Evolutionary conservation across 2,329 filamentous ascomycete species (phyloP).

Genomic region (Fragosphaeria purpurea): DNA sequence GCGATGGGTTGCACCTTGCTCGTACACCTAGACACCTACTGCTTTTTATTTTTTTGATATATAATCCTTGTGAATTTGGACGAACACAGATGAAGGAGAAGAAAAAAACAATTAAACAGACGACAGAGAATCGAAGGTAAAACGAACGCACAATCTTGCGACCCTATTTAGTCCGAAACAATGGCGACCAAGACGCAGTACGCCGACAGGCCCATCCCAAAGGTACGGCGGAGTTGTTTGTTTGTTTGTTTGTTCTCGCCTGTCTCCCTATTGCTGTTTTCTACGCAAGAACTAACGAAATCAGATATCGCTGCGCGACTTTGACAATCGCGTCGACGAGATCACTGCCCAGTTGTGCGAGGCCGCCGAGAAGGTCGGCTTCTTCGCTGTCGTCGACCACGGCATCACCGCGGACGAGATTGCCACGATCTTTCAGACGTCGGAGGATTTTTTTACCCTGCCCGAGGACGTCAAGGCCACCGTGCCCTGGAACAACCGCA

Average conservation of each 20-base stretch:
- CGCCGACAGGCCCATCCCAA: constrained; percentile 10
- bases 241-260: not conserved
- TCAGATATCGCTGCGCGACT: constrained; percentile 44
- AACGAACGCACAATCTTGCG: not conserved
- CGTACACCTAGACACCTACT: too few species aligned
- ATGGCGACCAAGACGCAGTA: constrained; percentile 12
- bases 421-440: constrained; percentile 25
- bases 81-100: too few species aligned
- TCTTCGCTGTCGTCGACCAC: constrained; percentile 47
- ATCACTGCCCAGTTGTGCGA: constrained; percentile 42
- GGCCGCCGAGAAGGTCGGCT: constrained; percentile 48
- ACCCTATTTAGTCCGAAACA: not conserved
- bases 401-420: constrained; percentile 31
- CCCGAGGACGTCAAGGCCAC: constrained; percentile 40
- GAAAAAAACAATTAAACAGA: not conserved
- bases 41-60: too few species aligned
- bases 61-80: too few species aligned
- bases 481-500: constrained; percentile 44
- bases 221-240: constrained; percentile 1
- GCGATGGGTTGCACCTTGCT: too few species aligned
- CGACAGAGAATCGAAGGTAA: too few species aligned
- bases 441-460: constrained; percentile 41
- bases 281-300: not conserved
- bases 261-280: too few species aligned
- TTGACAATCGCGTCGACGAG: constrained; percentile 39